phyloP scores from a whole-genome alignment of 2,329 filamentous ascomycete genomes.

The Karstenula rhodostoma region DNA sequence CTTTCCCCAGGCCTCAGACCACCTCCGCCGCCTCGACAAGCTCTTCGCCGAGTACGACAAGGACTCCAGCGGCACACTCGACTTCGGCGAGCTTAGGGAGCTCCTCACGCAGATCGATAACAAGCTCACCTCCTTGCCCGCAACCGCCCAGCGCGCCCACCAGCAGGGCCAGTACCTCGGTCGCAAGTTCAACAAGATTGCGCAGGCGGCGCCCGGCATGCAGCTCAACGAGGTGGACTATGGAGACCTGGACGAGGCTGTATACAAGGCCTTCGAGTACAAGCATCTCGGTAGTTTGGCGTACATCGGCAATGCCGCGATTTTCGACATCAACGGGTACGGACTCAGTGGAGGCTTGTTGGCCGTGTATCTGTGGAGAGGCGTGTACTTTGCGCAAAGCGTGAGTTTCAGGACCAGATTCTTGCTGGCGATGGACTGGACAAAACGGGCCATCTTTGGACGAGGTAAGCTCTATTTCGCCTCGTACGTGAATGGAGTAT shows the following conservation, averaged over 20 bases:
- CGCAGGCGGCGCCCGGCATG: conserved; percentile 78
- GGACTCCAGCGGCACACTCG: conserved; percentile 89
- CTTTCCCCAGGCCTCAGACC: conserved; percentile 88
- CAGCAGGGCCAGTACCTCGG: conserved; percentile 95
- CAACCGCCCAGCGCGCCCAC: conserved; percentile 94
- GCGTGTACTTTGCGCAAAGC: conserved; percentile 96
- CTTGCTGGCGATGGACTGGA: conserved; percentile 97
- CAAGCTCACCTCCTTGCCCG: conserved; percentile 92
- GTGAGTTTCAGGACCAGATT: conserved; percentile 90
- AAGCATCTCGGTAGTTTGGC: conserved; percentile 89
- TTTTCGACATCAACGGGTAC: conserved; percentile 88
- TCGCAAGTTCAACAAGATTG: conserved; percentile 91
- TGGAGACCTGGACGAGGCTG: conserved; percentile 88
- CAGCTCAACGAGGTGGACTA: conserved; percentile 81
- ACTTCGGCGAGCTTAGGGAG: conserved; percentile 90
- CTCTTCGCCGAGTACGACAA: conserved; percentile 93
- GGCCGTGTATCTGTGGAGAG: conserved; percentile 95
- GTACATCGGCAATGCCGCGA: conserved; percentile 94
- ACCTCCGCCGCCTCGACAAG: conserved; percentile 87
- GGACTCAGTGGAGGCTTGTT: conserved; percentile 83
- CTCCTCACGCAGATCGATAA: conserved; percentile 91
- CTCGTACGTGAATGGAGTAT: neutral
- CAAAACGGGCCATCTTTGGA: conserved; percentile 94
- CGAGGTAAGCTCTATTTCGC: conserved; percentile 71
- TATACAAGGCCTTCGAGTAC: conserved; percentile 96